Base-by-base conservation (phyloP, 495 filamentous ascomycete genomes). In the Neurospora africana region DNA sequence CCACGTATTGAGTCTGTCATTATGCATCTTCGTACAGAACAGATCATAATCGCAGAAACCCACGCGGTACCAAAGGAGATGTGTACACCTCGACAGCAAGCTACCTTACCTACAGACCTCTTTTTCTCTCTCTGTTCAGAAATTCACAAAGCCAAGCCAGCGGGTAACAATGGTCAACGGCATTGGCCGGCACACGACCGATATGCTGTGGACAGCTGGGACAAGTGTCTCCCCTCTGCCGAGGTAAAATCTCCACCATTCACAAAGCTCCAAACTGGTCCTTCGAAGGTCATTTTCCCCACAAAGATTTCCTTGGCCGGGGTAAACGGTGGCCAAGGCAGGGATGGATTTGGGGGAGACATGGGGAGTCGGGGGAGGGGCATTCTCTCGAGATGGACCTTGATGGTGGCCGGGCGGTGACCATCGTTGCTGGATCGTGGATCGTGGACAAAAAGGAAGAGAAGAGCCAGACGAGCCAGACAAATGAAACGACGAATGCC, bases 401-500 rank as follows among this genome's bases (percentile, higher is more conserved):
- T 65, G 15, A 65, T 65, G 27, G 15, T 35, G 53, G 27, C 27
- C 47, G 43, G 47, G 53, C 53, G 53, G 53, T 65, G 27, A 65
- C 53, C 53, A 27, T 65, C 33, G 53, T 65, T 65, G 27, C 15
- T 65, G 27, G 27, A 65, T 33, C 43, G 44, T 21, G 44, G 44
- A 53, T 53, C 43, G 53, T 17, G 53, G 27, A 65, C 7, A 27
- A 30, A 27, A 1, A 30, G 11, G 17, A 8, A 9, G 4, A 33
- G 8, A 4, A 17, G 23, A 61, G 13, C 37, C 8, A 53, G 44
- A 27, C 9, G 41, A 44, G 41, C 21, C 9, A 53, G 13, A 61
- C 53, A 8, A 36, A 40, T 40, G 17, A n/a, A 41, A 73, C 70
- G 69, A 41, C 73, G 73, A 61, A 3, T 36, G 21, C 73, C 75